Evolutionary conservation across 352 stramenopile genomes (phyloP).

Genomic region (Phytophthora hibernalis): DNA sequence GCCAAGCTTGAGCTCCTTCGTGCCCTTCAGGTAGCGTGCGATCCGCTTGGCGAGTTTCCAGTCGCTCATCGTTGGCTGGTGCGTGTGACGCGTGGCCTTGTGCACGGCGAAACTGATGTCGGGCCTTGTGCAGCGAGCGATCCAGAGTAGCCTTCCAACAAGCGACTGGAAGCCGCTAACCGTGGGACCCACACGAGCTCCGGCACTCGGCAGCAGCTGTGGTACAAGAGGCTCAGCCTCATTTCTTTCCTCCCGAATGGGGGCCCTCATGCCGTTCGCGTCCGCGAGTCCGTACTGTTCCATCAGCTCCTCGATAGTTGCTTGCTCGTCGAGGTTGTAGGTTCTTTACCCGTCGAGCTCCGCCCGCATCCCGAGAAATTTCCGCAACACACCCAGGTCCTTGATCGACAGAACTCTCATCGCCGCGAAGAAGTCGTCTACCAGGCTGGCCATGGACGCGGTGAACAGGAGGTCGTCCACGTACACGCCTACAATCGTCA

Average conservation of each 20-base stretch:
- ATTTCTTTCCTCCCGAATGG: too few relatives aligned
- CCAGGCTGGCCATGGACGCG: neutral
- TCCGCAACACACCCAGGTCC: constrained; percentile 29
- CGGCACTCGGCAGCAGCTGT: too few relatives aligned
- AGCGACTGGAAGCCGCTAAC: too few relatives aligned
- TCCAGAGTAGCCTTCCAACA: too few relatives aligned
- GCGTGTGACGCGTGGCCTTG: neutral
- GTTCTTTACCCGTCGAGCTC: too few relatives aligned
- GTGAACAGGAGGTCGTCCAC: constrained; percentile 42
- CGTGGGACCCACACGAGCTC: too few relatives aligned
- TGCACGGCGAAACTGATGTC: too few relatives aligned
- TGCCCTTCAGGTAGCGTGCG: neutral
- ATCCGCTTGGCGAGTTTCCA: neutral
- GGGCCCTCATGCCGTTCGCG: too few relatives aligned
- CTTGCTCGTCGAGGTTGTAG: neutral
- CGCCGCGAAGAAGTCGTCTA: too few relatives aligned
- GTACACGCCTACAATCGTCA: neutral
- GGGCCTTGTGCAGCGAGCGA: too few relatives aligned
- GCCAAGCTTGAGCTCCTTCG: neutral
- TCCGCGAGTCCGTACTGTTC: too few relatives aligned
- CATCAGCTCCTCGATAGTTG: neutral
- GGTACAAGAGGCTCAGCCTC: too few relatives aligned
- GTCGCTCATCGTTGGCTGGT: neutral
- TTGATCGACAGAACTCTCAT: constrained; percentile 30
- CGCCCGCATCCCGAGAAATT: constrained; percentile 39